Conservation (phyloP, 1,284 basidiomycete genomes). For the Gymnopus androsaceus region DNA sequence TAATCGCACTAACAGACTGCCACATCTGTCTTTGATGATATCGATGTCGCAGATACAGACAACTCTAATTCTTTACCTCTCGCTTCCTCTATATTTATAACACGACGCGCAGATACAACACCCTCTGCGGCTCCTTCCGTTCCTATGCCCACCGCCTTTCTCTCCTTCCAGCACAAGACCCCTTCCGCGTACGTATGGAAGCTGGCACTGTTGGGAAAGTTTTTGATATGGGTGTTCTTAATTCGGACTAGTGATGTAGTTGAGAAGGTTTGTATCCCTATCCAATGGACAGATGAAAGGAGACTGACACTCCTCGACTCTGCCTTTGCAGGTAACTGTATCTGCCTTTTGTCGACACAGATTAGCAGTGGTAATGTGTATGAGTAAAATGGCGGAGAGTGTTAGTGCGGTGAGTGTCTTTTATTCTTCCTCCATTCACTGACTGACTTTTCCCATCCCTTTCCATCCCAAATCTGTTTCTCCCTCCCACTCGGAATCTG, state of each 20-base stretch:
- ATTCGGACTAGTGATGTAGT: too few relatives aligned
- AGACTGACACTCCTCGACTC: too few relatives aligned
- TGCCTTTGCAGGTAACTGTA: too few relatives aligned
- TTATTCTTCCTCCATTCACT: too few relatives aligned
- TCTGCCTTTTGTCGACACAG: slow-evolving; percentile 91
- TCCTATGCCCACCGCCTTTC: slow-evolving; percentile 87
- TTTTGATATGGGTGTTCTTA: slow-evolving; percentile 98
- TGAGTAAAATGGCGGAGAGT: slow-evolving; percentile 93
- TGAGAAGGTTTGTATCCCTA: slow-evolving; percentile 78
- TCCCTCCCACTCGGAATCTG: too few relatives aligned
- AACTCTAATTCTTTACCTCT: slow-evolving; percentile 16
- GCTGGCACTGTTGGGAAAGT: slow-evolving; percentile 86
- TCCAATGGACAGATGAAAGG: slow-evolving; percentile 86
- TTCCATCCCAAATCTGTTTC: too few relatives aligned
- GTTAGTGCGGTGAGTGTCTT: slow-evolving; percentile 91
- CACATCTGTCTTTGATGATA: too few relatives aligned
- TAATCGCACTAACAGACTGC: too few relatives aligned
- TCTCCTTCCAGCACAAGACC: slow-evolving; percentile 89
- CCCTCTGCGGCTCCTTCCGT: slow-evolving; percentile 87
- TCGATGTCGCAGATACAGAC: too few relatives aligned
- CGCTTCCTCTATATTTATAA: neutral
- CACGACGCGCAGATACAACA: slow-evolving; percentile 88
- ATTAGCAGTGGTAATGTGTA: slow-evolving; percentile 91
- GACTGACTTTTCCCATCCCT: too few relatives aligned
- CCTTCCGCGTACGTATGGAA: slow-evolving; percentile 87